phyloP scores from a whole-genome alignment of 495 filamentous ascomycete genomes.

The Neurospora sp. region DNA sequence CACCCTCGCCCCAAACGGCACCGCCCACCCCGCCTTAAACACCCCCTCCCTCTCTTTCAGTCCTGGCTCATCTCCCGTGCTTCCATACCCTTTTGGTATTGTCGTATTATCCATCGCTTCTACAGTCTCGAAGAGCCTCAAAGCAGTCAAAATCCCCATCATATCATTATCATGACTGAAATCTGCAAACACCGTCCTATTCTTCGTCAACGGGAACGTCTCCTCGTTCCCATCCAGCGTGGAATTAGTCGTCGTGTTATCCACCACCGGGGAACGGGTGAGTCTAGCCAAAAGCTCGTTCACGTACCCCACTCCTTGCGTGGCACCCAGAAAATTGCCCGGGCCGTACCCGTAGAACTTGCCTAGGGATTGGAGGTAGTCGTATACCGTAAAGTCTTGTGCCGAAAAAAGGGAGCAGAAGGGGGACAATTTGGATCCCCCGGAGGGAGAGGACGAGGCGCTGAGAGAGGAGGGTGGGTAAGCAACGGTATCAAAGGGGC shows the following conservation, averaged over 20 bases:
- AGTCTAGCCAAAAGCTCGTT: slow-evolving; percentile 81
- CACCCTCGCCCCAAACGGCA: slow-evolving; percentile 66
- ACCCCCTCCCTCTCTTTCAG: slow-evolving; percentile 35
- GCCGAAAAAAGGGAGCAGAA: slow-evolving; percentile 67
- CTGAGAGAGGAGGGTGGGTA: slow-evolving; percentile 58
- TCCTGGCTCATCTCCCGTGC: slow-evolving; percentile 5
- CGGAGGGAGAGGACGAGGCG: slow-evolving; percentile 26
- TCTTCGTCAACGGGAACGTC: slow-evolving; percentile 61
- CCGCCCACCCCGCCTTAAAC: slow-evolving; percentile 62
- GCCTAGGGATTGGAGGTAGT: slow-evolving; percentile 63
- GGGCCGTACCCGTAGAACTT: slow-evolving; percentile 75
- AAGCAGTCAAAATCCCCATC: slow-evolving; percentile 57
- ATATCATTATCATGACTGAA: slow-evolving; percentile 86
- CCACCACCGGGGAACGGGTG: slow-evolving; percentile 52
- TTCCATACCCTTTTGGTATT: not conserved
- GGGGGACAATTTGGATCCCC: slow-evolving; percentile 29
- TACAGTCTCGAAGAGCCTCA: slow-evolving; percentile 63
- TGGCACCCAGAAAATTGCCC: slow-evolving; percentile 66
- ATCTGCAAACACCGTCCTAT: slow-evolving; percentile 61
- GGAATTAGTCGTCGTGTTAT: slow-evolving; percentile 60
- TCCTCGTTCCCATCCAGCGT: slow-evolving; percentile 52
- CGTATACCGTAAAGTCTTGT: slow-evolving; percentile 62
- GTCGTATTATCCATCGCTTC: slow-evolving; percentile 36
- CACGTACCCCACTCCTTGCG: slow-evolving; percentile 73
- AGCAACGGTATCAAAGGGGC: slow-evolving; percentile 69